Evolutionary conservation across 305 asterid genomes (phyloP), one percentile per base, ranked within the genome.

Genomic region (Rubia tinctorum): DNA sequence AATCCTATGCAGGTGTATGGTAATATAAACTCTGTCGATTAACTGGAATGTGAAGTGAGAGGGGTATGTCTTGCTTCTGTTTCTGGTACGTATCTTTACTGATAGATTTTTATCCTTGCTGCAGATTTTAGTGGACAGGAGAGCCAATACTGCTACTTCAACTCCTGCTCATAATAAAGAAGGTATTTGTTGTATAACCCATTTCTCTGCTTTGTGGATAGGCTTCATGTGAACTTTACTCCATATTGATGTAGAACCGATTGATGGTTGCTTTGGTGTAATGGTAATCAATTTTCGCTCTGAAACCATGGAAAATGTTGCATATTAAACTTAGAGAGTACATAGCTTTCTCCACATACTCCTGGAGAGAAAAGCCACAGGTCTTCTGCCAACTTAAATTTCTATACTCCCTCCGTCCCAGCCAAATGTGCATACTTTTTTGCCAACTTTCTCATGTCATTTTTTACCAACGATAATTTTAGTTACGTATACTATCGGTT

Each of bases 81-180:
- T 37, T 70, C 56, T 61, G 10, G 22, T 75, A 63, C 65, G 51
- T 59, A 53, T 37, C 66, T 44, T 49, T 71, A 73, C 61, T 79
- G 79, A 77, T 68, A 18, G 51, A 72, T 70, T 71, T 40, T 73
- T 37, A 25, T 73, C 61, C 74, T 72, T 55, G 77, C 23, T 62
- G 47, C 90, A 95, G 98, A 78, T 95, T 81, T 80, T 92, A 78
- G 95, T 86, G 75, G 96, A 88, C 80, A 82, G 85, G 51, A 83
- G 86, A 71, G 78, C 60, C 64, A 73, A 63, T 27, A 66, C 74
- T 72, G 80, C 83, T 25, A 91, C 85, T 55, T 69, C 93, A 80
- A 82, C 81, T 72, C 81, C 96, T 73, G 71, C 87, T 68, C 91
- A 75, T 76, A 81, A 79, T 73, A 84, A 76, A 85, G 91, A 84